Conservation (phyloP, 169 alveolate species). For the Cryptosporidium sp. region DNA sequence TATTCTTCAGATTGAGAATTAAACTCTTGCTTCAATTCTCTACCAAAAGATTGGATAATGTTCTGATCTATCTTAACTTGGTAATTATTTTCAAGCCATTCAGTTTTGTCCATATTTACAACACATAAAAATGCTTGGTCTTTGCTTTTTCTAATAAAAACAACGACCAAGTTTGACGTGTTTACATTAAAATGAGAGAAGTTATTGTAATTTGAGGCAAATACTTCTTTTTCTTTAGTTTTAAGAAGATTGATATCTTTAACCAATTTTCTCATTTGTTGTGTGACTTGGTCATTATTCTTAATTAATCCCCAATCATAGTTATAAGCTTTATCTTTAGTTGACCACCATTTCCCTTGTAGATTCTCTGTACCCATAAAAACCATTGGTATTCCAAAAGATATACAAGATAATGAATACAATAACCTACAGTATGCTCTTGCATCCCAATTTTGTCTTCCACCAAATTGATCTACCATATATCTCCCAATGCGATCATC, state of each 20-base stretch:
- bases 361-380: constrained; percentile 80
- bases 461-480: constrained; percentile 77
- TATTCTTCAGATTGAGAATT: constrained; percentile 75
- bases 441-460: constrained; percentile 78
- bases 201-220: constrained; percentile 24
- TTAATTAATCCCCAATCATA: constrained; percentile 77
- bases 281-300: constrained; percentile 38
- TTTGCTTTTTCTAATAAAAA: constrained; percentile 24
- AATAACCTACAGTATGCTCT: constrained; percentile 79
- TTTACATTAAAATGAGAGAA: constrained; percentile 36
- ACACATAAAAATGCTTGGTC: constrained; percentile 50
- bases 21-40: constrained; percentile 41
- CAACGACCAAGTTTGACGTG: not conserved
- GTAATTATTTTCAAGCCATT: constrained; percentile 74
- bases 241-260: constrained; percentile 18
- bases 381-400: constrained; percentile 79
- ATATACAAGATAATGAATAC: constrained; percentile 73
- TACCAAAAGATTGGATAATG: constrained; percentile 2
- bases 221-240: constrained; percentile 11
- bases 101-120: constrained; percentile 59
- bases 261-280: constrained; percentile 77
- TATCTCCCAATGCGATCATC: constrained; percentile 77
- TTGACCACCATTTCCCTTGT: constrained; percentile 80
- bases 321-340: constrained; percentile 28
- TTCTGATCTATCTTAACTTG: constrained; percentile 13